Base-by-base conservation (phyloP, 352 stramenopile species). In the Phytopythium kandeliae region DNA sequence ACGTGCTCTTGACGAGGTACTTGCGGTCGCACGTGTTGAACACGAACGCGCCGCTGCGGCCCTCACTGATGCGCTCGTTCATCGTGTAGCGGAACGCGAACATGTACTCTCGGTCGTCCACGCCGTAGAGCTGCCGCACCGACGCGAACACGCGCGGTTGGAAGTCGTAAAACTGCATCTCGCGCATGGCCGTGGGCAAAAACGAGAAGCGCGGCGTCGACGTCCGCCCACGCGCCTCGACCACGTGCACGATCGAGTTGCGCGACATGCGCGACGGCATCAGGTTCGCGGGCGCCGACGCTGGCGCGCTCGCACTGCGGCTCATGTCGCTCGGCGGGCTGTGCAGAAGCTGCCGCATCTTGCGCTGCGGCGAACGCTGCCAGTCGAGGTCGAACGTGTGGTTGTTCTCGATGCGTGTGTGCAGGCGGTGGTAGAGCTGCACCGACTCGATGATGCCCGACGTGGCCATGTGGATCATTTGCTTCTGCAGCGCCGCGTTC, bases 1-100 rank as follows among this genome's bases (percentile, higher is more conserved):
- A 90, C 43, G 86, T 94, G 50, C 77, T 95, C 59, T 97, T 97
- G 12, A 96, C 86, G n/a, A 97, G 47, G 55, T 95, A 96, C 57
- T 92, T 89, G 36, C 80, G 75, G 51, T 96, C 85, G 56, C 71
- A 88, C 34, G 86, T 93, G 46, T 88, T 90, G 51, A 97, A 97
- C 21, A 97, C 78, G 44, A 97, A 97, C 13, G 79, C 89, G 11
- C 85, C 89, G 44, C 75, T 92, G 44, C 84, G 67, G 4, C 89
- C 89, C 73, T 96, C 89, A 41, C 78, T 91, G 43, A 97, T 85
- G 6, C 86, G 85, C 51, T 96, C 89, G 57, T 96, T 96, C 26
- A 85, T 85, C 10, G 87, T 96, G 22, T 66, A 56, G 13, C 81
- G 72, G 48, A 96, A 93, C 25, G 78, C 78, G 31, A 73, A 68